These are phyloP conservation scores for Pyropia yezoensis DNA, from an alignment of 23 red algal genomes.

Conservation along the genomic window DNA sequence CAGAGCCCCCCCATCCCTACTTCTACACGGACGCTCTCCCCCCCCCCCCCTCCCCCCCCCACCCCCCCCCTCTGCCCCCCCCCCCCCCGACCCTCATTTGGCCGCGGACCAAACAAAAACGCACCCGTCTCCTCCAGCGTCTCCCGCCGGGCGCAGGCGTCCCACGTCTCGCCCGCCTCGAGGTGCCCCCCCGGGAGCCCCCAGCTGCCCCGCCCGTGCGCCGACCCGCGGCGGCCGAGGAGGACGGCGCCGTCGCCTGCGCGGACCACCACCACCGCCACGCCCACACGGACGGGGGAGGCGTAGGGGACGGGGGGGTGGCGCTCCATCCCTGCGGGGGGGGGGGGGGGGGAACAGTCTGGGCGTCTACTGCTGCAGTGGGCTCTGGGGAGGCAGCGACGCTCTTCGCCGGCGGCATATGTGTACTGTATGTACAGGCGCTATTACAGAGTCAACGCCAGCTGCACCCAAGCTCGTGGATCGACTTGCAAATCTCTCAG, in stretches of 20 bases:
- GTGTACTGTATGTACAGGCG: no score
- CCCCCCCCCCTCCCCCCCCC: no score
- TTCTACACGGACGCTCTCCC: no score
- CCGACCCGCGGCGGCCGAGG: background rate
- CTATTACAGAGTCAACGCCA: no score
- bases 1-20: background rate
- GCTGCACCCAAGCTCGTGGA: no score
- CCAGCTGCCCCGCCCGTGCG: background rate
- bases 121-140: background rate
- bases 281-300: slow-evolving; percentile 3
- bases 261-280: background rate
- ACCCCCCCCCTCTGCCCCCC: no score
- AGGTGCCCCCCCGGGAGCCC: background rate
- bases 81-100: no score
- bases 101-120: background rate
- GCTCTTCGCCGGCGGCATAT: no score
- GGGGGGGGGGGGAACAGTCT: background rate
- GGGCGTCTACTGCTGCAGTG: no score
- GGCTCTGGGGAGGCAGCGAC: no score
- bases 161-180: background rate
- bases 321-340: no score
- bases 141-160: background rate
- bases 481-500: no score
- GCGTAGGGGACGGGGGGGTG: background rate
- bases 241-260: slow-evolving; percentile 1